Base-by-base conservation (phyloP, 768 basidiomycete genomes). In the Lactarius tabidus region DNA sequence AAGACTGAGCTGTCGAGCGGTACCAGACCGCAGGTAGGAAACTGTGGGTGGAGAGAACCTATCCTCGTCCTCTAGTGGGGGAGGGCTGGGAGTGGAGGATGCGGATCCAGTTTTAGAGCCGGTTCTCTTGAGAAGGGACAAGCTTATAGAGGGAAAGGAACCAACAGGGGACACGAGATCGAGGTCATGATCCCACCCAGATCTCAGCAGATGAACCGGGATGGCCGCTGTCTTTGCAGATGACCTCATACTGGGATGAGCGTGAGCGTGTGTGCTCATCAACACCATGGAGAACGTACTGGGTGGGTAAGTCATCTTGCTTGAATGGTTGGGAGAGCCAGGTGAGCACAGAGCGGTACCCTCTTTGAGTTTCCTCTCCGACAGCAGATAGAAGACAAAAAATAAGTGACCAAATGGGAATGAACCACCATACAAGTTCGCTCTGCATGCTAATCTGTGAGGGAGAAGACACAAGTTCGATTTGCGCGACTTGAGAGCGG, bases 361-460 rank as follows among this genome's bases (percentile, higher is more conserved):
- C 67, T 15, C 52, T 65, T 41, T 33, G 57, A 20, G 64, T 69
- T 52, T 70, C 69, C 51, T 63, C 64, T 15, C 67, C 63, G 12
- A 61, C 28, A 28, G 41, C 53, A 20, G 64, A 65, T 18, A 70
- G 28, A 36, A 54, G 28, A 52, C 60, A 68, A 28, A 70, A 39
- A 18, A 67, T 45, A 23, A 68, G 54, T 20, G 69, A 68, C 67
- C 63, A 70, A 14, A 65, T 18, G 3, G 69, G 69, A 29, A 68
- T 65, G 28, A 68, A 65, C 69, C 69, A 70, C 69, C 69, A 70
- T 20, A 68, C 52, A 20, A 70, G 61, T 56, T 70, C 39, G 23
- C 55, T 62, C 35, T 54, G 59, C 35, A 65, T 3, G 26, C 41
- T 36, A n/a, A 53, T 41, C 12, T 35, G 55, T 18, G 64, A 59